phyloP scores from a whole-genome alignment of 345 rosid genomes.

The Abelmoschus esculentus region DNA sequence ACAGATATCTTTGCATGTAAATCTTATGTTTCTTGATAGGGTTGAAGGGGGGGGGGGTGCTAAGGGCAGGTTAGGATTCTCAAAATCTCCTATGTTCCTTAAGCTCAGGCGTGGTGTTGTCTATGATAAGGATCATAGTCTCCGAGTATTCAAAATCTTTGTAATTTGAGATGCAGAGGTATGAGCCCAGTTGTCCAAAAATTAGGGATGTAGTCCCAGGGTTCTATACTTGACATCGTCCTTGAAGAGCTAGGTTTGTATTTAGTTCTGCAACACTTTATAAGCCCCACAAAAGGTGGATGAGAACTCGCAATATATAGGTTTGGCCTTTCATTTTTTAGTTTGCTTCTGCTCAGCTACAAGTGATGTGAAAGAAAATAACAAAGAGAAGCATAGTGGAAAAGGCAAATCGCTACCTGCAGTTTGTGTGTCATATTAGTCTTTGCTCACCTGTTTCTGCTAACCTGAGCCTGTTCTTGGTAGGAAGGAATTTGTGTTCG shows the following conservation, averaged over 20 bases:
- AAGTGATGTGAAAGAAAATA: not conserved
- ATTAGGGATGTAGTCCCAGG: not conserved
- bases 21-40: too few relatives aligned
- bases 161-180: not conserved
- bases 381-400: not conserved
- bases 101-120: not conserved
- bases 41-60: too few relatives aligned
- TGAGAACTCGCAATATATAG: not conserved
- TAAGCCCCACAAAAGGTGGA: not conserved
- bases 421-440: not conserved
- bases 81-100: not conserved
- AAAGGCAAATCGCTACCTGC: not conserved
- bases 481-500: not conserved
- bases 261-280: not conserved
- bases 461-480: not conserved
- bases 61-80: not conserved
- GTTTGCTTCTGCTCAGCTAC: not conserved
- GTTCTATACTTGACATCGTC: not conserved
- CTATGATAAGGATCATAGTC: not conserved
- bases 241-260: not conserved
- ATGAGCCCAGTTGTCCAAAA: not conserved
- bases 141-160: not conserved
- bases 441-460: not conserved
- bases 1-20: not conserved
- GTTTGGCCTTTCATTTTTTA: not conserved